A percentile compares a stretch with the other conserved stretches of the same genome.
phyloP scores from a whole-genome alignment of 202 grass and related monocot species.

The Zizania palustris region DNA sequence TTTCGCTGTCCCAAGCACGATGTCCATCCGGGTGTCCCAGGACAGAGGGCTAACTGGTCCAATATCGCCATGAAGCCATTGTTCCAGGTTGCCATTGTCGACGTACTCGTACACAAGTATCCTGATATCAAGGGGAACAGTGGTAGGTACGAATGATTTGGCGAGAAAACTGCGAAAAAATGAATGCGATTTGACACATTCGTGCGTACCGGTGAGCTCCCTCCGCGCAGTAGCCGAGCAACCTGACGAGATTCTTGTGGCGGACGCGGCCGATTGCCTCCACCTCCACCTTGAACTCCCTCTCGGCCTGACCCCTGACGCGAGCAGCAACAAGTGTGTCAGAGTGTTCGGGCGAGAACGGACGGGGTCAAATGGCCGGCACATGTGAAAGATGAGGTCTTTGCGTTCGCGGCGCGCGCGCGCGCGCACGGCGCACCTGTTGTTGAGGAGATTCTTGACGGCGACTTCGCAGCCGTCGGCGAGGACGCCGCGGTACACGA shows the following conservation, averaged over 20 bases:
- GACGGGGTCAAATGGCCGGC: neutral
- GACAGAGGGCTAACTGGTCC: slow-evolving; percentile 68
- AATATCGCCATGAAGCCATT: slow-evolving; percentile 88
- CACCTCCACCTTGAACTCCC: slow-evolving; percentile 94
- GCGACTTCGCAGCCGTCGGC: slow-evolving; percentile 67
- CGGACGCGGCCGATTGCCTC: slow-evolving; percentile 97
- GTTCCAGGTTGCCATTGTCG: slow-evolving; percentile 93
- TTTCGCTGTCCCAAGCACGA: slow-evolving; percentile 87
- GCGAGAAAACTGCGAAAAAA: neutral
- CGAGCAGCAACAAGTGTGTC: neutral
- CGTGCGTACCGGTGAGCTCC: slow-evolving; percentile 75
- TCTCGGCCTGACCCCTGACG: slow-evolving; percentile 83
- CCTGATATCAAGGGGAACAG: slow-evolving; percentile 52
- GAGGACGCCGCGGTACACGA: slow-evolving; percentile 84
- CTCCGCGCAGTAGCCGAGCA: slow-evolving; percentile 92
- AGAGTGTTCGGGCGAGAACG: neutral
- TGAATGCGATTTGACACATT: neutral
- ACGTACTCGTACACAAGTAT: slow-evolving; percentile 93
- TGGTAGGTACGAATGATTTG: slow-evolving; percentile 13
- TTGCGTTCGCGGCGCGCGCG: neutral
- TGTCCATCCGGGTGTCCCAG: slow-evolving; percentile 83
- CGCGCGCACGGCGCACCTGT: slow-evolving; percentile 46
- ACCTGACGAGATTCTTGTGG: slow-evolving; percentile 85
- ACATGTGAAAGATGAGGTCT: neutral
- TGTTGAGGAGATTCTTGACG: slow-evolving; percentile 93